Conservation (phyloP, 1,284 basidiomycete genomes). For the Tausonia pullulans region DNA sequence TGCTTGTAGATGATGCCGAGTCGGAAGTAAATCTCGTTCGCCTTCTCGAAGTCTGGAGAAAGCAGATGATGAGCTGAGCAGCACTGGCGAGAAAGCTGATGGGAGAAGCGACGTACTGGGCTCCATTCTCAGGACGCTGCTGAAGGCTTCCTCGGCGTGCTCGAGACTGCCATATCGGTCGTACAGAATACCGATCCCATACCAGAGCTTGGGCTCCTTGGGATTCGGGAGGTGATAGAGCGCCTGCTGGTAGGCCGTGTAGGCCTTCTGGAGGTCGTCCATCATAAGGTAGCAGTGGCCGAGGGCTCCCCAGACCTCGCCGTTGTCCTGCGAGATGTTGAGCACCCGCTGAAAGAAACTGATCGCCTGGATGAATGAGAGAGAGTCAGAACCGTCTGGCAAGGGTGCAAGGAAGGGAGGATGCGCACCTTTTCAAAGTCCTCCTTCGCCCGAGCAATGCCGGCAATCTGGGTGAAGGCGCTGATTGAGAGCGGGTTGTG, state of each 20-base stretch:
- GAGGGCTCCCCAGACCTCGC: constrained; percentile 87
- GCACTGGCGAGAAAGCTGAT: background rate
- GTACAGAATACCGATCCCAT: constrained; percentile 97
- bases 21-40: constrained; percentile 96
- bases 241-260: constrained; percentile 97
- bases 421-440: constrained; percentile 35
- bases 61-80: background rate
- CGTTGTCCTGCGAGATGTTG: constrained; percentile 77
- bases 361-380: constrained; percentile 55
- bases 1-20: constrained; percentile 99
- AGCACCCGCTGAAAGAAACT: constrained; percentile 90
- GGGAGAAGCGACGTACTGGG: constrained; percentile 48
- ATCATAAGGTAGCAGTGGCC: constrained; percentile 99
- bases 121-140: constrained; percentile 92
- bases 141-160: constrained; percentile 96
- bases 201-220: constrained; percentile 99
- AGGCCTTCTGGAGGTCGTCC: constrained; percentile 96
- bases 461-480: constrained; percentile 77
- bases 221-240: constrained; percentile 91
- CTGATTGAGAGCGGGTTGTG: constrained; percentile 81
- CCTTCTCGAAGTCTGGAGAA: constrained; percentile 83
- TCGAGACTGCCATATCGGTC: constrained; percentile 97
- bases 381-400: background rate
- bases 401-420: background rate
- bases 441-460: constrained; percentile 44